Evolutionary conservation across 805 yeast genomes (phyloP), one percentile per base, ranked within the genome.

Genomic region (Cyberlindnera lachancei): DNA sequence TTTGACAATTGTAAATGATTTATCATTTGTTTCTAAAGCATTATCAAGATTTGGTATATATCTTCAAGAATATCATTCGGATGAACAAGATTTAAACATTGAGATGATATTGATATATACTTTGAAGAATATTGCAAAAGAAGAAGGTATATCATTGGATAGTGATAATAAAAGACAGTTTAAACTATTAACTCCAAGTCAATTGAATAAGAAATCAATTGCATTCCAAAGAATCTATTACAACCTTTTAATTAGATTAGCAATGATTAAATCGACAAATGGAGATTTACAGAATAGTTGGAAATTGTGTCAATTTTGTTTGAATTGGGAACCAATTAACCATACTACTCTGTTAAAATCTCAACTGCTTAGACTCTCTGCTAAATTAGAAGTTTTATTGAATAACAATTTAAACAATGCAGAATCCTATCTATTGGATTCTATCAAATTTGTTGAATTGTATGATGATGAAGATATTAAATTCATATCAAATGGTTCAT

Each of bases 161-260:
- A 32, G 33, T 15, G 39, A 33, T 1, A 12, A 15, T 7, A 34
- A 40, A 26, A 38, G 27, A 18, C 44, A 42, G 28, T 53, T 39
- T 31, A 42, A 36, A 30, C 43, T 45, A 24, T 40, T 44, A 22
- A 47, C 33, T 17, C 49, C 46, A 28, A 46, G 44, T 9, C 38
- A 47, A 18, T 30, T 59, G 13, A 37, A 46, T 8, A 37, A 41
- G 33, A 53, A 46, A 29, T 41, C 42, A 28, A 50, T 54, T 18
- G 53, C 47, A 29, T 56, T 59, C 41, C 55, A 59, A 36, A 21
- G 47, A 4, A 38, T 45, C 0, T 65, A 63, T 36, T 31, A 65
- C 12, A 69, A 68, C 44, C 41, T 67, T 9, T 41, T 66, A 5
- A 31, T 62, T 7, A 51, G 72, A 41, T 54, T 56, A 40, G 66